Conservation (phyloP, 768 basidiomycete species). For the Trametopsis cervina region DNA sequence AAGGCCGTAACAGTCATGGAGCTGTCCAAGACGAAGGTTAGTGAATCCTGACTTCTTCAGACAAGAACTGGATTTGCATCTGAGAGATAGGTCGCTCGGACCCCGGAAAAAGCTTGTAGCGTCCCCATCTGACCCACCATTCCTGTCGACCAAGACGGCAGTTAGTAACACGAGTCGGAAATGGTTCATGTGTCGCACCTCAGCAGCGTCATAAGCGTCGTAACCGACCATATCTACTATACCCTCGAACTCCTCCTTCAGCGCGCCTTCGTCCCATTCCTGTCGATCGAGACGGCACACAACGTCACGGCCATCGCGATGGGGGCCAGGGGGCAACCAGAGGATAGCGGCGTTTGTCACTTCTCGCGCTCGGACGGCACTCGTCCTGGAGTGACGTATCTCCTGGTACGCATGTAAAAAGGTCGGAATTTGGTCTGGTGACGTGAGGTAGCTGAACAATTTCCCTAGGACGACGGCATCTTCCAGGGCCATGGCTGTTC, state of each 20-base stretch:
- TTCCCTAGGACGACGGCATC: slow-evolving; percentile 28
- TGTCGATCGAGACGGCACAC: slow-evolving; percentile 25
- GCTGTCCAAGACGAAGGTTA: no score
- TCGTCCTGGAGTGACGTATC: slow-evolving; percentile 19
- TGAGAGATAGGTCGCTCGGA: no score
- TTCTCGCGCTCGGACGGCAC: slow-evolving; percentile 13
- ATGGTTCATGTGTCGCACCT: slow-evolving; percentile 19
- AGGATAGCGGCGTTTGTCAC: slow-evolving; percentile 14
- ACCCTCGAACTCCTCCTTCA: slow-evolving; percentile 45
- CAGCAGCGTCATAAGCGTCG: slow-evolving; percentile 48
- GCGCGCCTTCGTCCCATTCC: slow-evolving; percentile 39
- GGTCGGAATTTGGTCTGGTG: slow-evolving; percentile 17
- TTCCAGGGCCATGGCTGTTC: slow-evolving; percentile 19
- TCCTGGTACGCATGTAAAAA: slow-evolving; percentile 23
- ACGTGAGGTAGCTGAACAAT: slow-evolving; percentile 24
- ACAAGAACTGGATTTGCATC: no score
- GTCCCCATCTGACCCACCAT: slow-evolving; percentile 59
- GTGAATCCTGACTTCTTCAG: no score
- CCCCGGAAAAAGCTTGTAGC: no score
- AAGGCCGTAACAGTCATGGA: no score
- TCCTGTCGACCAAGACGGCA: slow-evolving; percentile 21
- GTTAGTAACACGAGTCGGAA: slow-evolving; percentile 26
- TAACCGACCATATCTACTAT: slow-evolving; percentile 43
- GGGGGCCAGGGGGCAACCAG: slow-evolving; percentile 16
- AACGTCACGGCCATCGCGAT: slow-evolving; percentile 9